phyloP scores from a whole-genome alignment of 1,139 yeast species.

The Kodamaea derodonti region DNA sequence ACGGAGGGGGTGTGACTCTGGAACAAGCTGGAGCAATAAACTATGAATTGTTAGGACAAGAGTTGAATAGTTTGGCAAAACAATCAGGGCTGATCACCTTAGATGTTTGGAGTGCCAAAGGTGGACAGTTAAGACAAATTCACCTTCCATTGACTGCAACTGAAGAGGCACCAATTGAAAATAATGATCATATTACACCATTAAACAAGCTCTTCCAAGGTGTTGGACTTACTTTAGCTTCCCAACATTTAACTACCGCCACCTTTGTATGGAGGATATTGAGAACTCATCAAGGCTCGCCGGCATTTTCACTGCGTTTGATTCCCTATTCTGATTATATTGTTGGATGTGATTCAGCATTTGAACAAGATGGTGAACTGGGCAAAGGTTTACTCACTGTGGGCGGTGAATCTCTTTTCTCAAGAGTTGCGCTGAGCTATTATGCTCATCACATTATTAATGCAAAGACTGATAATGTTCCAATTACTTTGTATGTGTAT shows the following conservation, averaged over 20 bases:
- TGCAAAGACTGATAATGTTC: slow-evolving; percentile 32
- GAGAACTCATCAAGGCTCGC: slow-evolving; percentile 70
- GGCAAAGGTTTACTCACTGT: slow-evolving; percentile 66
- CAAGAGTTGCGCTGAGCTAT: slow-evolving; percentile 58
- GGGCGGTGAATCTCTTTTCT: slow-evolving; percentile 82
- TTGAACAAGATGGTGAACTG: slow-evolving; percentile 33
- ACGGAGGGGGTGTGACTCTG: slow-evolving; percentile 32
- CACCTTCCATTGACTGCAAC: slow-evolving; percentile 36
- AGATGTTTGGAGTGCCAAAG: slow-evolving; percentile 87
- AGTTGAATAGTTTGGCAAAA: slow-evolving; percentile 31
- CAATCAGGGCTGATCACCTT: slow-evolving; percentile 43
- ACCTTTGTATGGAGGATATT: slow-evolving; percentile 88
- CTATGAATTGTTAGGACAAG: slow-evolving; percentile 32
- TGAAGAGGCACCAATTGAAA: slow-evolving; percentile 7
- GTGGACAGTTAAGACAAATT: slow-evolving; percentile 61
- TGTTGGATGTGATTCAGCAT: slow-evolving; percentile 72
- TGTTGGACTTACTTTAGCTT: slow-evolving; percentile 68
- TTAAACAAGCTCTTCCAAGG: slow-evolving; percentile 24
- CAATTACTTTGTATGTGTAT: slow-evolving; percentile 68
- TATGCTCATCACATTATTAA: slow-evolving; percentile 47
- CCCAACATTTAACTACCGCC: slow-evolving; percentile 72
- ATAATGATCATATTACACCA: slow-evolving; percentile 10
- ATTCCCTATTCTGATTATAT: slow-evolving; percentile 86
- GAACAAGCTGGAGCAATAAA: slow-evolving; percentile 39
- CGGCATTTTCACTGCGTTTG: slow-evolving; percentile 82